These are phyloP conservation scores for Hagleromyces aurorensis DNA, from an alignment of 805 yeast species.

Conservation along the genomic window DNA sequence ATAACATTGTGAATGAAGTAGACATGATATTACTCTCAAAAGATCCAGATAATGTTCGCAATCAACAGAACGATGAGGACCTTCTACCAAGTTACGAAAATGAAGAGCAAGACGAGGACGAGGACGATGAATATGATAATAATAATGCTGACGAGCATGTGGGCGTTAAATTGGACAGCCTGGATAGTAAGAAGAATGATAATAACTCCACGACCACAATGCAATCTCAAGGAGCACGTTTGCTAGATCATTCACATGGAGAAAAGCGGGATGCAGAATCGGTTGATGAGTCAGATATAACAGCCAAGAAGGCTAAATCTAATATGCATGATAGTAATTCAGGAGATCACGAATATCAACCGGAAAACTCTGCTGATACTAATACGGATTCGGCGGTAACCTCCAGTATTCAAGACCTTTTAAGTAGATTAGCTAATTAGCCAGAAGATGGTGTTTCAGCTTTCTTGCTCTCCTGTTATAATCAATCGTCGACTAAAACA, in stretches of 20 bases:
- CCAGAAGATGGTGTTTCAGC: conserved; percentile 1
- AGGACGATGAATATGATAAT: conserved; percentile 14
- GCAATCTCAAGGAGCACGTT: conserved; percentile 1
- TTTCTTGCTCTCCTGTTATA: too few species aligned
- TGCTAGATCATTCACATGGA: conserved; percentile 3
- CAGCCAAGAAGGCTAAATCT: conserved; percentile 7
- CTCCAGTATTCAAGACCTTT: conserved; percentile 29
- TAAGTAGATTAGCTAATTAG: conserved; percentile 29
- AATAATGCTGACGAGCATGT: conserved; percentile 2
- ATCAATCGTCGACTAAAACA: too few species aligned
- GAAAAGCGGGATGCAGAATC: conserved; percentile 4
- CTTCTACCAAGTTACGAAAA: conserved; percentile 27
- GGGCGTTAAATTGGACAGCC: conserved; percentile 1
- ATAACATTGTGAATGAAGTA: conserved; percentile 21
- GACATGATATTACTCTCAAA: conserved; percentile 21
- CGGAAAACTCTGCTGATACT: conserved; percentile 9
- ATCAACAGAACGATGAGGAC: conserved; percentile 11
- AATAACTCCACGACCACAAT: background rate
- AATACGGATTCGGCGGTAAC: conserved; percentile 18
- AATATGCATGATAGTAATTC: too few species aligned
- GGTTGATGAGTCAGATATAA: conserved; percentile 4
- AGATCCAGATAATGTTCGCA: conserved; percentile 14
- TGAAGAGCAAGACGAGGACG: conserved; percentile 17
- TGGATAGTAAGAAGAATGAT: background rate
- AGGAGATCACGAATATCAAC: conserved; percentile 11